Evolutionary conservation across 1,139 yeast species (phyloP).

Genomic region (Debaryomyces udenii): DNA sequence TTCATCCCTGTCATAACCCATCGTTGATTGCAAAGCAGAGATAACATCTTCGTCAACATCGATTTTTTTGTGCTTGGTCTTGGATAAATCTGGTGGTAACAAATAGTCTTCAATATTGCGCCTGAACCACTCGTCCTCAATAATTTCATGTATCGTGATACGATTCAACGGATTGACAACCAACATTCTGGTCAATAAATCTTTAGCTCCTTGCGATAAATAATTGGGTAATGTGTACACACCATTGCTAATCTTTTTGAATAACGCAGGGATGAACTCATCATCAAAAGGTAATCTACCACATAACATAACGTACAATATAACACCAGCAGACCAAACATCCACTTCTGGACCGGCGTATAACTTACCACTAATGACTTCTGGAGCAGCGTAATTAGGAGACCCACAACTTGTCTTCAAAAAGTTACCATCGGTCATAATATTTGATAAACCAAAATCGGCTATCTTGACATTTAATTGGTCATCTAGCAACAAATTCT

Average conservation of each 20-base stretch:
- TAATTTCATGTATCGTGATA: slow-evolving; percentile 90
- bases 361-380: slow-evolving; percentile 91
- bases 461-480: slow-evolving; percentile 93
- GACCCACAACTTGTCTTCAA: slow-evolving; percentile 96
- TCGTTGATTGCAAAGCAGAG: slow-evolving; percentile 74
- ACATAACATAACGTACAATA: slow-evolving; percentile 93
- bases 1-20: slow-evolving; percentile 93
- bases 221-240: slow-evolving; percentile 92
- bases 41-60: slow-evolving; percentile 81
- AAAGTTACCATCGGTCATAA: slow-evolving; percentile 98
- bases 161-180: slow-evolving; percentile 96
- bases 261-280: slow-evolving; percentile 93
- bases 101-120: slow-evolving; percentile 81
- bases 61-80: slow-evolving; percentile 41
- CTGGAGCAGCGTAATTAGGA: slow-evolving; percentile 98
- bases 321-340: slow-evolving; percentile 98
- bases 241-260: slow-evolving; percentile 94
- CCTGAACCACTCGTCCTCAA: slow-evolving; percentile 96
- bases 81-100: slow-evolving; percentile 65
- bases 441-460: slow-evolving; percentile 92
- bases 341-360: slow-evolving; percentile 99
- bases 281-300: slow-evolving; percentile 98
- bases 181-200: slow-evolving; percentile 85
- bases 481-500: slow-evolving; percentile 87
- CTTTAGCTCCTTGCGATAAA: slow-evolving; percentile 85